Conservation (phyloP, 352 stramenopile species). For the Elongisporangium prolatum region DNA sequence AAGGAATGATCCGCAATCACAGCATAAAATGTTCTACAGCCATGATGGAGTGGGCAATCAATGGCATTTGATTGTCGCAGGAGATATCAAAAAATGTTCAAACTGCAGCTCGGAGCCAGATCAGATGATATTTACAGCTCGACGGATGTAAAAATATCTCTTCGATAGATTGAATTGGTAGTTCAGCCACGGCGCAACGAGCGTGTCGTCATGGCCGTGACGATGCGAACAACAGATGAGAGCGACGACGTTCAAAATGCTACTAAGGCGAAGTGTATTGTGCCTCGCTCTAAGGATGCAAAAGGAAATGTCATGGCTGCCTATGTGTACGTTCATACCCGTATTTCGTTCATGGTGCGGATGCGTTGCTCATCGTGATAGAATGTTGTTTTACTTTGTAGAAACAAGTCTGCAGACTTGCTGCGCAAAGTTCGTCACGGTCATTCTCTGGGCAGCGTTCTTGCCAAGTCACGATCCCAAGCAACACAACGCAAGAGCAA, state of each 20-base stretch:
- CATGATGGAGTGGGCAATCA: conserved; percentile 73
- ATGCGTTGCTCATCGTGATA: neutral
- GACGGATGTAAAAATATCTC: neutral
- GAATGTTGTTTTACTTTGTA: conserved; percentile 7
- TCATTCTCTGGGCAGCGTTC: conserved; percentile 36
- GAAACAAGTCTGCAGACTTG: conserved; percentile 42
- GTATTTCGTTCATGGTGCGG: neutral
- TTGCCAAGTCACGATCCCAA: conserved; percentile 22
- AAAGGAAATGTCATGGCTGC: conserved; percentile 33
- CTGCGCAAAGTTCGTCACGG: conserved; percentile 58
- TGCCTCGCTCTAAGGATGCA: conserved; percentile 12
- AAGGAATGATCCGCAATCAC: conserved; percentile 71
- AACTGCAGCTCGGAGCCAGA: neutral
- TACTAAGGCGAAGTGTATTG: conserved; percentile 25
- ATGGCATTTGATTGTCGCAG: conserved; percentile 22
- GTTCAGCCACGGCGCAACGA: neutral
- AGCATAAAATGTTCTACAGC: conserved; percentile 70
- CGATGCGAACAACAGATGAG: neutral
- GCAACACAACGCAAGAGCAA: conserved; percentile 1
- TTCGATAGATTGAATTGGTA: no score
- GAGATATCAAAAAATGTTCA: neutral
- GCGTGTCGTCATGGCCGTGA: neutral
- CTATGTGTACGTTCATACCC: conserved; percentile 44
- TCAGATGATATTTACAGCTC: neutral
- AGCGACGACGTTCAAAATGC: conserved; percentile 6